Evolutionary conservation across 2,329 filamentous ascomycete species (phyloP), one percentile per base, ranked within the genome.

Genomic region (Hymenoscyphus occultus): DNA sequence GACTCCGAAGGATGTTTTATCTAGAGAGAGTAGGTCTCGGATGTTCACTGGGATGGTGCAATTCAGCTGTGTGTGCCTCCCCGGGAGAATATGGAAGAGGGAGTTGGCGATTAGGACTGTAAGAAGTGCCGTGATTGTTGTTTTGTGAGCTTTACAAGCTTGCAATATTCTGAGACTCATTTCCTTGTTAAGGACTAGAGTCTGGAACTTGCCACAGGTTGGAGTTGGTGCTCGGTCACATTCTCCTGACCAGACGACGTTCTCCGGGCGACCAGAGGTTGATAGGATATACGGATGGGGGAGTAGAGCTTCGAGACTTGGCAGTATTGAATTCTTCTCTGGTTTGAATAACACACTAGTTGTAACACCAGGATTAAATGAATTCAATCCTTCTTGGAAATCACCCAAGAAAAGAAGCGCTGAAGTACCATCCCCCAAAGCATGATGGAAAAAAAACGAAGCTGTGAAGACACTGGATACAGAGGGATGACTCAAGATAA

Each of bases 381-480:
- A 35, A 22, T 40, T 42, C n/a, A 60, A 40, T 2, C 16, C 59
- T 14, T 39, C 22, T 22, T 61, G 28, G 31, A 61, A 61, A 39
- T 61, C 45, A 56, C 40, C n/a, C 22, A 39, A 10, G 42, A 61
- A 61, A 10, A 39, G 32, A 7, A 56, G 12, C 14, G 40, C 42
- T 16, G 28, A 39, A 6, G 32, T 28, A 6, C 59, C 59, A 54
- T 61, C 59, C 2, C 42, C 59, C 9, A 61, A 42, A 3, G 59
- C 10, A 39, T 61, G 59, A 39, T 61, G 59, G 28, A 61, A 51
- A 31, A 61, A 61, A 9, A 61, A 28, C 12, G 42, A 51, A 22
- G n/a, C 16, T 19, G 42, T 51, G 31, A 61, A 48, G 10, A 54
- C 14, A 32, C 22, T 10, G 0, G 7, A n/a, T 40, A n/a, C 3